Base-by-base conservation (phyloP, 2,329 filamentous ascomycete genomes). In the Neoarthrinium moseri region DNA sequence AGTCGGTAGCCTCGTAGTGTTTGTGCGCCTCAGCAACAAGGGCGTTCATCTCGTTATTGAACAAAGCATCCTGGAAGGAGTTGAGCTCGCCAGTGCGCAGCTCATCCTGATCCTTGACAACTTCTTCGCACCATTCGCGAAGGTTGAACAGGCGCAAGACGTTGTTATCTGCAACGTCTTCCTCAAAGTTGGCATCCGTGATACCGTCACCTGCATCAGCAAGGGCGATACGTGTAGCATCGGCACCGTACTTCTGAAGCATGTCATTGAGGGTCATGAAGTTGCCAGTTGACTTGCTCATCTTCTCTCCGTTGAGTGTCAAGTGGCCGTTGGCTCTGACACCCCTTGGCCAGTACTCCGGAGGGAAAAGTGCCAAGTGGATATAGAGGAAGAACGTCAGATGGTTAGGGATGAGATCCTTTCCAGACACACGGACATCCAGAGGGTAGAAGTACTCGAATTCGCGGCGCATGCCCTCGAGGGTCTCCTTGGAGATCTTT, bases 381-480 rank as follows among this genome's bases (percentile, higher is more conserved):
- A 92, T 86, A 72, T 97, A 97, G 45, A 97, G 78, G 78, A 88
- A 94, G 77, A 97, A 96, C 11, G 91, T 96, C 60, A 99, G 74
- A 70, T 97, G 94, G 72, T 95, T 96, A 51, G 88, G 86, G 56
- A 95, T 91, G 53, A 96, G 74, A 64, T 96, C 92, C 75, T 97
- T 97, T 57, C 92, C 94, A 27, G 87, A 94, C 33, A 88, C 84
- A 58, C 91, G 81, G 56, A 96, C 75, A 61, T 97, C 92, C 42
- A 97, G 75, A 32, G 94, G 94, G 68, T 97, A 99, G 77, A 90
- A 97, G 78, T 96, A 99, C 66, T 94, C 87, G 59, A 97, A 97
- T 59, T 95, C 90, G 61, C 91, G 81, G 50, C 91, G 81, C 87
- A 99, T 87, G 32, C 81, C 79, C 61, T 89, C 81, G 35, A 99